Evolutionary conservation across 441 rosid genomes (phyloP), one percentile per base, ranked within the genome.

Genomic region (Adansonia gregorii): DNA sequence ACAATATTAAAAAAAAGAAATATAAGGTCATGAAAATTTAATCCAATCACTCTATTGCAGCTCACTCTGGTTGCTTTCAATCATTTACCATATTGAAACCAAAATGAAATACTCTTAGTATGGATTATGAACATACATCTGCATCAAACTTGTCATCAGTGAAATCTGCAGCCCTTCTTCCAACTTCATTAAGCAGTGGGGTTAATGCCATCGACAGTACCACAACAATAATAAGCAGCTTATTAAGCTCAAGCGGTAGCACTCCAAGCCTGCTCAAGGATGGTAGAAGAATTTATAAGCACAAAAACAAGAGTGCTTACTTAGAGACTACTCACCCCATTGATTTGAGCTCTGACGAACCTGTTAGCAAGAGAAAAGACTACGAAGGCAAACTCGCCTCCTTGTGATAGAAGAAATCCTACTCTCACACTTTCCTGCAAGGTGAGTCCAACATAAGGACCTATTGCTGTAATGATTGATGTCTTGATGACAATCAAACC

Each of bases 141-240:
- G 75, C 11, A 12, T 85, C 86, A 74, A 82, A 78, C 78, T 89
- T 79, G 60, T 86, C 89, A 52, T 94, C 97, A 65, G 92, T 82
- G 75, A 90, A 89, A 66, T 89, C 93, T 0, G 99, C 93, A 67
- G 98, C 97, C 83, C 69, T 87, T 88, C 91, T 89, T 79, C 98
- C 99, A 82, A 86, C 84, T 70, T 91, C 97, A 80, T 94, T 92
- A 72, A 95, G 97, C 72, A 89, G 82, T 56, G 99, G 99, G 81
- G 99, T 95, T 81, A 95, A 82, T 17, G 99, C 98, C 99, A 95
- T 94, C 63, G 99, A 95, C 86, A 95, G 78, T n/a, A 95, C 98
- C 67, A 95, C 99, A 15, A 95, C 97, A 74, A 95, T 95, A 75
- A 94, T 95, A 74, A 95, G 98, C 77, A 95, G 91, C 86, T 95